phyloP scores from a whole-genome alignment of 1,139 yeast genomes.

The Candida sanyaensis region DNA sequence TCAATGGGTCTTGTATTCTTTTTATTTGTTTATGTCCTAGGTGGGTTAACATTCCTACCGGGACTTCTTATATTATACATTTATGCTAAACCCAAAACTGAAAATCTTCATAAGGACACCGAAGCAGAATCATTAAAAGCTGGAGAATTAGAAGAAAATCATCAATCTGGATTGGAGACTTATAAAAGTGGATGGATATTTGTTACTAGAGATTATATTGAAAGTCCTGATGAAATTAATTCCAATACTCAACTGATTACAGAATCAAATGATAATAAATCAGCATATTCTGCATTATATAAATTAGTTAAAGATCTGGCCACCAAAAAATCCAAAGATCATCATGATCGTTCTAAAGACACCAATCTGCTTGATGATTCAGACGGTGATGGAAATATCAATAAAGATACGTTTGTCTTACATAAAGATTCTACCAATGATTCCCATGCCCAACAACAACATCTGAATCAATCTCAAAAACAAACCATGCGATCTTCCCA shows the following conservation, averaged over 20 bases:
- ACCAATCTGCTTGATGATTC: neutral
- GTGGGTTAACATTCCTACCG: constrained; percentile 2
- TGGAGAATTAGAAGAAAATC: constrained; percentile 62
- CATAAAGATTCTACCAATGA: constrained; percentile 1
- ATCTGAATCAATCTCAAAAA: constrained; percentile 3
- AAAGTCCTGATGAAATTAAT: constrained; percentile 39
- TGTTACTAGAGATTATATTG: constrained; percentile 75
- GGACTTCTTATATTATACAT: neutral
- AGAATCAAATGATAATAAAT: constrained; percentile 45
- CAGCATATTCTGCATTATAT: constrained; percentile 62
- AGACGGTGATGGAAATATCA: constrained; percentile 4
- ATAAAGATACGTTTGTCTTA: constrained; percentile 2
- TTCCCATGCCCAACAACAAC: constrained; percentile 8
- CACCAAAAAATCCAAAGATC: constrained; percentile 12
- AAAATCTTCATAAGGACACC: neutral
- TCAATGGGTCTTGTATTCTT: neutral
- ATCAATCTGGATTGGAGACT: constrained; percentile 63
- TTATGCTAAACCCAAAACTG: neutral
- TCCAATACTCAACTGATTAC: constrained; percentile 36
- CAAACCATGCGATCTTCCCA: constrained; percentile 19
- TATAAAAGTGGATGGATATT: constrained; percentile 79
- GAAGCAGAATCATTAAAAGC: constrained; percentile 27
- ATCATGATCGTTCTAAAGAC: constrained; percentile 5
- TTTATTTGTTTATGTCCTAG: neutral
- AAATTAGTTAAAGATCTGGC: constrained; percentile 48